Conservation (phyloP, 495 filamentous ascomycete species). For the Jackrogersella multiformis region DNA sequence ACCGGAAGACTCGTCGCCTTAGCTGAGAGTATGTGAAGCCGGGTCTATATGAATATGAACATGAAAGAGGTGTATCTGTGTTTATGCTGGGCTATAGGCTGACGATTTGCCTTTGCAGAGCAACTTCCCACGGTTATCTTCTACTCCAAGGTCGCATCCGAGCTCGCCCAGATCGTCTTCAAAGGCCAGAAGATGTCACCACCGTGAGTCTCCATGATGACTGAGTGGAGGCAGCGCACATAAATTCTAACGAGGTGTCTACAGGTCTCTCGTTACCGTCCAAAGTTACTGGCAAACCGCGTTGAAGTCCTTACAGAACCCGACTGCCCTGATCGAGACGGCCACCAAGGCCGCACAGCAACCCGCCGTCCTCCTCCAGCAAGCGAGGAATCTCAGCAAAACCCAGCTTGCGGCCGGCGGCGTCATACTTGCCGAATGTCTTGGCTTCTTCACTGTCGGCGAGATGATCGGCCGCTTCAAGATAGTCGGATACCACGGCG, state of each 20-base stretch:
- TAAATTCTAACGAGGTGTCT: slow-evolving; percentile 44
- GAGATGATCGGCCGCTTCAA: slow-evolving; percentile 96
- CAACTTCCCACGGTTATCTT: slow-evolving; percentile 86
- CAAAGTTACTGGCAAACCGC: slow-evolving; percentile 85
- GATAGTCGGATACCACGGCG: slow-evolving; percentile 89
- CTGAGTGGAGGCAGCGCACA: neutral
- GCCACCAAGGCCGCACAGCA: slow-evolving; percentile 44
- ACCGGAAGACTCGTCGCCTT: slow-evolving; percentile 82
- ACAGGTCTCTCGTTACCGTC: slow-evolving; percentile 79
- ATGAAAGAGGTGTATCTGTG: slow-evolving; percentile 1
- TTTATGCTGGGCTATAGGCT: slow-evolving; percentile 35
- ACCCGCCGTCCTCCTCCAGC: slow-evolving; percentile 63
- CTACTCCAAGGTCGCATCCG: slow-evolving; percentile 87
- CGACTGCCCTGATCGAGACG: slow-evolving; percentile 56
- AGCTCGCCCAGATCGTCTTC: slow-evolving; percentile 88
- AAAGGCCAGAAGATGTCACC: slow-evolving; percentile 89
- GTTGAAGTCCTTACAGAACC: slow-evolving; percentile 73
- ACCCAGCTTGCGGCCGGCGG: slow-evolving; percentile 73
- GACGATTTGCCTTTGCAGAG: slow-evolving; percentile 61
- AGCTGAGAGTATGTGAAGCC: slow-evolving; percentile 85
- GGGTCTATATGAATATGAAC: neutral
- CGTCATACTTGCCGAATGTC: slow-evolving; percentile 82
- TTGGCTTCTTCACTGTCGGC: slow-evolving; percentile 97
- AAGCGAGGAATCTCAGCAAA: slow-evolving; percentile 72
- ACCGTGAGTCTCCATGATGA: slow-evolving; percentile 72